Conservation (phyloP, 139 green algal species). For the Chlamydomonas sp. region DNA sequence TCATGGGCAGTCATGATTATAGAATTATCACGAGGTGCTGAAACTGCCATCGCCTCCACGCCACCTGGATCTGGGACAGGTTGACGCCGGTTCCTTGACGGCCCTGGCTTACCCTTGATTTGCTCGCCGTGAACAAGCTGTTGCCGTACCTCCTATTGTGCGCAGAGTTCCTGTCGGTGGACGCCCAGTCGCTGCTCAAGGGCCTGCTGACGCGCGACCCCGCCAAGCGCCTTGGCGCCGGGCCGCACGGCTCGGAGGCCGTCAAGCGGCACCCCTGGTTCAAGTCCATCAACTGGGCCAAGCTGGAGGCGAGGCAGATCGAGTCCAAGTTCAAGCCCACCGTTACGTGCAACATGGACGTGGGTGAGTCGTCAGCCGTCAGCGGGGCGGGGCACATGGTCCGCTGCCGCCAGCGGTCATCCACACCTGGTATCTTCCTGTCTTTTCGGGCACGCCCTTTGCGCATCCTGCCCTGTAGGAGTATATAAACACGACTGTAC, state of each 20-base stretch:
- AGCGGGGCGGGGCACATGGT: too few species aligned
- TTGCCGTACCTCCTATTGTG: background rate
- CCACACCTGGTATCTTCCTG: too few species aligned
- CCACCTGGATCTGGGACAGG: too few species aligned
- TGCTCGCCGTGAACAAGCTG: too few species aligned
- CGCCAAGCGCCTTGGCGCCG: slow-evolving; percentile 84
- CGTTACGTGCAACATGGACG: slow-evolving; percentile 53
- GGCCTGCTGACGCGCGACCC: slow-evolving; percentile 88
- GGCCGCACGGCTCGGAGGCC: slow-evolving; percentile 66
- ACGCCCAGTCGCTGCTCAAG: slow-evolving; percentile 68
- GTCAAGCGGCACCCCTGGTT: slow-evolving; percentile 94
- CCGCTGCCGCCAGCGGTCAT: too few species aligned
- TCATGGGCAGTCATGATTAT: too few species aligned
- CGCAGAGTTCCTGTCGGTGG: slow-evolving; percentile 49
- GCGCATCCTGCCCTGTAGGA: too few species aligned
- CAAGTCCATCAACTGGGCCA: slow-evolving; percentile 86
- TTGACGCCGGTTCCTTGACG: too few species aligned
- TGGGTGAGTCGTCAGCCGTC: background rate
- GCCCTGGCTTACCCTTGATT: too few species aligned
- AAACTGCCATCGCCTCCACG: too few species aligned
- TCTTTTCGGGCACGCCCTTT: too few species aligned
- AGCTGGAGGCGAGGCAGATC: slow-evolving; percentile 80
- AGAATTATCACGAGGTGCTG: too few species aligned
- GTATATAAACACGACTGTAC: background rate
- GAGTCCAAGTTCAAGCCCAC: slow-evolving; percentile 88